Conservation (phyloP, 1,284 basidiomycete species). For the Rhodotorula sp. region DNA sequence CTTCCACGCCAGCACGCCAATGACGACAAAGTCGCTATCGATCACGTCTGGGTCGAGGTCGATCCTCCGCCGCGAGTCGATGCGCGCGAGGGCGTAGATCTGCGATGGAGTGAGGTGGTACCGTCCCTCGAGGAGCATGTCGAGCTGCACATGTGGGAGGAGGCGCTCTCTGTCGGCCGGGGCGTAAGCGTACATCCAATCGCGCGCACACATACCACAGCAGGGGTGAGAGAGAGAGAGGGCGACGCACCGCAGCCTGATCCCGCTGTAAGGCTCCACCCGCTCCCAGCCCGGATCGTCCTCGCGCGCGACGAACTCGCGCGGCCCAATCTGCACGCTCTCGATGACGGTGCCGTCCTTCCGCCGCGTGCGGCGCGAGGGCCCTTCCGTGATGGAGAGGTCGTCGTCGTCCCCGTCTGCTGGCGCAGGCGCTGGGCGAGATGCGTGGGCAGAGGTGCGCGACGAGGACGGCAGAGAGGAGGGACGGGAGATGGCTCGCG, state of each 20-base stretch:
- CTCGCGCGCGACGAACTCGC: slow-evolving; percentile 62
- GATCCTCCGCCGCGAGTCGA: slow-evolving; percentile 75
- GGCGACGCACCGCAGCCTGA: slow-evolving; percentile 71
- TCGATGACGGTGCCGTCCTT: slow-evolving; percentile 72
- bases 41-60: slow-evolving; percentile 70
- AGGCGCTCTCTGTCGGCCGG: slow-evolving; percentile 63
- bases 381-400: slow-evolving; percentile 29
- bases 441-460: background rate
- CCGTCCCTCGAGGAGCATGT: slow-evolving; percentile 78
- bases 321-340: slow-evolving; percentile 71
- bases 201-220: background rate
- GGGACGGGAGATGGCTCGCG: background rate
- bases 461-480: background rate
- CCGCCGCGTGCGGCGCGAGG: slow-evolving; percentile 56
- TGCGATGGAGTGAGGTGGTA: slow-evolving; percentile 83
- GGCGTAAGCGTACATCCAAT: background rate
- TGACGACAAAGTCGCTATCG: slow-evolving; percentile 85
- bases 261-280: slow-evolving; percentile 84
- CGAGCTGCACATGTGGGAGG: slow-evolving; percentile 72
- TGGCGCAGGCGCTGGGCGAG: background rate
- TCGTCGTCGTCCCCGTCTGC: slow-evolving; percentile 24
- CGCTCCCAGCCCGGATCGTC: slow-evolving; percentile 72
- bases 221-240: slow-evolving; percentile 9
- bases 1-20: slow-evolving; percentile 84
- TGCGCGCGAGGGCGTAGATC: slow-evolving; percentile 80